phyloP scores from a whole-genome alignment of 495 filamentous ascomycete genomes.

The Pyrenula aspistea region DNA sequence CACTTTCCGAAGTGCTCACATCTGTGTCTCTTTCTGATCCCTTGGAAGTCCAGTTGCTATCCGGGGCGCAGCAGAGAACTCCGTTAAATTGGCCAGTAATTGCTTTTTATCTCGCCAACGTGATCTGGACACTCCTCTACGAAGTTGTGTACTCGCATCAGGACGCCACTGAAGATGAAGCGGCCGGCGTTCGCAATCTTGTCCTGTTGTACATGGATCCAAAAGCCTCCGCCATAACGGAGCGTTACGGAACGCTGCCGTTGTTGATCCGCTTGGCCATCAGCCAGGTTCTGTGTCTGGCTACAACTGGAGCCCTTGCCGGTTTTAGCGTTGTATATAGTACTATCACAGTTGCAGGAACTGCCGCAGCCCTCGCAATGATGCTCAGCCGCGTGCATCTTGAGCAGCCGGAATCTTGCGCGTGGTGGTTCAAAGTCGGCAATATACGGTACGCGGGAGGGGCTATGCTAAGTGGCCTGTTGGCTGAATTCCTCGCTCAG shows the following conservation, averaged over 20 bases:
- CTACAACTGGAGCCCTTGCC: conserved; percentile 11
- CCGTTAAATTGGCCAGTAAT: too few species aligned
- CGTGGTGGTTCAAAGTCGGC: conserved; percentile 29
- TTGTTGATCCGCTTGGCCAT: conserved; percentile 12
- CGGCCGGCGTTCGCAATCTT: conserved; percentile 25
- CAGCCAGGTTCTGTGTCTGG: conserved; percentile 14
- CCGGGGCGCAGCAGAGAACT: too few species aligned
- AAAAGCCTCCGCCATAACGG: conserved; percentile 19
- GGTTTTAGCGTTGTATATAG: conserved; percentile 15
- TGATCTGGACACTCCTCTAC: conserved; percentile 30
- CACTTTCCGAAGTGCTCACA: conserved; percentile 1
- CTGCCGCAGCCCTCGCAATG: conserved; percentile 12
- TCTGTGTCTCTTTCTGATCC: too few species aligned
- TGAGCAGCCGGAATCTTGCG: conserved; percentile 20
- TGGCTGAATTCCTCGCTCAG: too few species aligned
- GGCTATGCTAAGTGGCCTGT: too few species aligned
- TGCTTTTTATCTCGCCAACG: conserved; percentile 11
- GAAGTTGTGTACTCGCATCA: conserved; percentile 36
- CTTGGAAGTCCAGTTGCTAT: too few species aligned
- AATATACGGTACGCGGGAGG: too few species aligned
- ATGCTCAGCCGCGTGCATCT: conserved; percentile 27
- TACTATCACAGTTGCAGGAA: conserved; percentile 15
- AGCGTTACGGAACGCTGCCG: conserved; percentile 18
- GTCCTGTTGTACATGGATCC: too few species aligned
- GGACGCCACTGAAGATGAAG: conserved; percentile 28